These are phyloP conservation scores for Carex pumila DNA, from an alignment of 176 grass and related monocot species.

Conservation along the genomic window DNA sequence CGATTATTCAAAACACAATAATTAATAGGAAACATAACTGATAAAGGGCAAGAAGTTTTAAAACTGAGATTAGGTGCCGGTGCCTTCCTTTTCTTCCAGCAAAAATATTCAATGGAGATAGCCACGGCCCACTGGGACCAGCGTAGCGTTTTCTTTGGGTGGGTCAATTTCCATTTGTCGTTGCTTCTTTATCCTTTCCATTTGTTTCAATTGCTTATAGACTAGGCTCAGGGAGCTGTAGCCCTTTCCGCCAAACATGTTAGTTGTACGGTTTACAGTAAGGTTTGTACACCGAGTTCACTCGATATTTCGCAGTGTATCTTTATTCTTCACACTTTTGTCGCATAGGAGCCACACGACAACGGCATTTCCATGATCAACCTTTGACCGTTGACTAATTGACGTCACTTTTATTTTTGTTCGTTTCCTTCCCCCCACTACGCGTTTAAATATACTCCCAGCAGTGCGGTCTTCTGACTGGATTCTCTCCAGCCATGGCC, in stretches of 20 bases:
- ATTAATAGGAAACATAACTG: neutral
- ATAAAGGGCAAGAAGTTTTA: neutral
- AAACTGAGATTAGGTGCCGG: neutral
- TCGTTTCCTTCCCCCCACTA: slow-evolving; percentile 22
- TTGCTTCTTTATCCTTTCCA: slow-evolving; percentile 3
- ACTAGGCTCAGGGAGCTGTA: neutral
- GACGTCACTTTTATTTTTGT: slow-evolving; percentile 49
- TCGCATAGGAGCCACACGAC: slow-evolving; percentile 45
- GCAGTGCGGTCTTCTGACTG: slow-evolving; percentile 14
- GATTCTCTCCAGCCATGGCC: slow-evolving; percentile 35
- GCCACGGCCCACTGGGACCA: neutral
- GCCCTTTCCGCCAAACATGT: neutral
- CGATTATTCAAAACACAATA: neutral
- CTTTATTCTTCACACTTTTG: slow-evolving; percentile 15
- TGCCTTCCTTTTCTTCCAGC: neutral
- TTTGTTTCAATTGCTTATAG: neutral
- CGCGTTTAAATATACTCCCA: slow-evolving; percentile 26
- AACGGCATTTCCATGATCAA: slow-evolving; percentile 32
- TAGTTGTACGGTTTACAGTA: neutral
- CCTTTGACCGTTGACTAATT: slow-evolving; percentile 54
- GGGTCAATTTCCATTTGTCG: slow-evolving; percentile 6
- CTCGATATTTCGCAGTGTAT: neutral
- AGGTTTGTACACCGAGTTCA: neutral
- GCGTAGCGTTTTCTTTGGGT: neutral
- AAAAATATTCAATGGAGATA: slow-evolving; percentile 4